Evolutionary conservation across 768 basidiomycete genomes (phyloP).

Genomic region (Mycena epipterygia): DNA sequence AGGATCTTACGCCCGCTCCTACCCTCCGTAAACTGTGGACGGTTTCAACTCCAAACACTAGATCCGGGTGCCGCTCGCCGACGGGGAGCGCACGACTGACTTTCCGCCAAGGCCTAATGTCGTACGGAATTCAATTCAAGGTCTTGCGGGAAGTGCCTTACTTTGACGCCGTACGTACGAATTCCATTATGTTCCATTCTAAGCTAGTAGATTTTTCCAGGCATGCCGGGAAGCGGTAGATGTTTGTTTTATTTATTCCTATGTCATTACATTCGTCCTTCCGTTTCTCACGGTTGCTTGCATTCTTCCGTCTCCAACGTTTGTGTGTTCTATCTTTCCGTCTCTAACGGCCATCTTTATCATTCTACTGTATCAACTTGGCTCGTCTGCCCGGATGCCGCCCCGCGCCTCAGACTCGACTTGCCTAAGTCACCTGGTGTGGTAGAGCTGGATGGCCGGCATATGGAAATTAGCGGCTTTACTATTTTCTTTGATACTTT

Average conservation of each 20-base stretch:
- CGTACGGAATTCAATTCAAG: conserved; percentile 1
- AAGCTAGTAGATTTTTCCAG: background rate
- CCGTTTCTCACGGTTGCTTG: background rate
- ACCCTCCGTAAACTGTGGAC: background rate
- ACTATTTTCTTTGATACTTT: too few species aligned
- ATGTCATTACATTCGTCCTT: conserved; percentile 3
- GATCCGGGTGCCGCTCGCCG: conserved; percentile 8
- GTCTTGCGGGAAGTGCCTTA: background rate
- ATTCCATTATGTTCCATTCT: conserved; percentile 6
- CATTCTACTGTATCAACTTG: background rate
- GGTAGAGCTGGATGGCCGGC: too few species aligned
- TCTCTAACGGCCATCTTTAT: conserved; percentile 3
- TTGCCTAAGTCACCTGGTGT: background rate
- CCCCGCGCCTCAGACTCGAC: background rate
- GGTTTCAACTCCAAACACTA: conserved; percentile 5
- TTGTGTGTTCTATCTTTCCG: conserved; percentile 5
- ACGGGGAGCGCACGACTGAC: background rate
- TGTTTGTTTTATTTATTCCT: background rate
- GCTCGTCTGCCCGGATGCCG: background rate
- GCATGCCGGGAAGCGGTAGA: conserved; percentile 1
- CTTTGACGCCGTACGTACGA: conserved; percentile 1
- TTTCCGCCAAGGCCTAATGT: background rate
- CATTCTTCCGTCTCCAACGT: background rate
- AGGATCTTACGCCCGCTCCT: conserved; percentile 12
- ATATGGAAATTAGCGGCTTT: too few species aligned